Evolutionary conservation across 208 protist species (phyloP).

Genomic region (Trypanosoma conorhini): DNA sequence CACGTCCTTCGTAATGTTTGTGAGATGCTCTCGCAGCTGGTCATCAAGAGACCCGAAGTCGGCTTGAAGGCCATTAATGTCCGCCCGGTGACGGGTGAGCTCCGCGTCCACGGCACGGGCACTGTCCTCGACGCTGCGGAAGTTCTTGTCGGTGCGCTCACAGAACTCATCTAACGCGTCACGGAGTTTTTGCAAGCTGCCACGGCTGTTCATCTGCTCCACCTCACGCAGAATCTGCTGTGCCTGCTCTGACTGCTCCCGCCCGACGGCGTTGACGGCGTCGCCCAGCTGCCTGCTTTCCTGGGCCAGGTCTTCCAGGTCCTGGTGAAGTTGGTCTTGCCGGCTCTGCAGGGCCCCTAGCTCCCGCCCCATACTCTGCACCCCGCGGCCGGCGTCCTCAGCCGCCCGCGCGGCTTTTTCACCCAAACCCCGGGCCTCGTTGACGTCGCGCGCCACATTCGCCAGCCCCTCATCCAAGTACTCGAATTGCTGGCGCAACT

Average conservation of each 20-base stretch:
- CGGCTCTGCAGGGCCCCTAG: conserved; percentile 38
- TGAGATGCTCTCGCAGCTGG: conserved; percentile 34
- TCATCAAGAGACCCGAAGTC: conserved; percentile 52
- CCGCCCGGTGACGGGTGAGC: conserved; percentile 47
- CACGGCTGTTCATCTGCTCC: not conserved
- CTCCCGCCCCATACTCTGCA: conserved; percentile 52
- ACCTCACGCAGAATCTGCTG: not conserved
- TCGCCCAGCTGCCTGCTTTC: conserved; percentile 16
- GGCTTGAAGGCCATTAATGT: conserved; percentile 35
- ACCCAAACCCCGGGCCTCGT: conserved; percentile 38
- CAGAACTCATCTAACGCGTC: conserved; percentile 75
- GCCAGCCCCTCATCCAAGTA: conserved; percentile 56
- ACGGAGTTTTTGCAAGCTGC: conserved; percentile 28
- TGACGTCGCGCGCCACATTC: conserved; percentile 34
- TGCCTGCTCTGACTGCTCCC: conserved; percentile 6
- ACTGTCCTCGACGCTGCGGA: conserved; percentile 76
- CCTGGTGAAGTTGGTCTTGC: conserved; percentile 38
- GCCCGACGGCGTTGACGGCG: conserved; percentile 36
- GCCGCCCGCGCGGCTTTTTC: conserved; percentile 44
- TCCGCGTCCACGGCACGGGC: conserved; percentile 73
- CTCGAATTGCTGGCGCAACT: conserved; percentile 44
- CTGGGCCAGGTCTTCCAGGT: conserved; percentile 44
- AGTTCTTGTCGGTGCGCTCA: conserved; percentile 86
- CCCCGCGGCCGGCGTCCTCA: conserved; percentile 38
- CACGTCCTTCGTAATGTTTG: conserved; percentile 49